Conservation (phyloP, 1,284 basidiomycete genomes). For the Takashimella tepidaria region DNA sequence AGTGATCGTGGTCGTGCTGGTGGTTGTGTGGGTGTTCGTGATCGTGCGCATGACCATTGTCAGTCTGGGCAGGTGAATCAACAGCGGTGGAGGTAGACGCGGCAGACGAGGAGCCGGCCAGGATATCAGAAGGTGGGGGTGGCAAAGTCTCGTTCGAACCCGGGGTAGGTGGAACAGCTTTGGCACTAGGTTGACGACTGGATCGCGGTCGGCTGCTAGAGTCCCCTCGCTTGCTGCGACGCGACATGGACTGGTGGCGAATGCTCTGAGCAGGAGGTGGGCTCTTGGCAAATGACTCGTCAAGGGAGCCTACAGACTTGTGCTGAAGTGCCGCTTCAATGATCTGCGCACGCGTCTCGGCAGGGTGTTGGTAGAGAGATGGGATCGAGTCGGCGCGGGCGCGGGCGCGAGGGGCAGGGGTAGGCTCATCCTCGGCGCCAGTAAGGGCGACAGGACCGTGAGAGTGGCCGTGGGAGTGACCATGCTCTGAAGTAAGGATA, state of each 20-base stretch:
- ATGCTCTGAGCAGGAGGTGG: slow-evolving; percentile 22
- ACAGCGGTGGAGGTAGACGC: slow-evolving; percentile 19
- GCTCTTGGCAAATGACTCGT: slow-evolving; percentile 20
- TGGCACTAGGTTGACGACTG: slow-evolving; percentile 11
- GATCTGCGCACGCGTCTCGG: slow-evolving; percentile 78
- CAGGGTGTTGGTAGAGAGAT: slow-evolving; percentile 61
- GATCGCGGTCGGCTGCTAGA: slow-evolving; percentile 16
- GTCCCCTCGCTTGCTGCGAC: slow-evolving; percentile 16
- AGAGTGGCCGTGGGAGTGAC: slow-evolving; percentile 23
- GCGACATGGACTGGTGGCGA: slow-evolving; percentile 15
- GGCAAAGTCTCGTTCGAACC: slow-evolving; percentile 33
- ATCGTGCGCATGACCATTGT: slow-evolving; percentile 1
- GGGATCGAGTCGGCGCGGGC: slow-evolving; percentile 41
- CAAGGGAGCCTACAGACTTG: slow-evolving; percentile 13
- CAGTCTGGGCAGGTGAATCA: slow-evolving; percentile 9
- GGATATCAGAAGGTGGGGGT: slow-evolving; percentile 7
- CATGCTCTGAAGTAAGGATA: slow-evolving; percentile 10
- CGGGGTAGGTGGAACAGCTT: slow-evolving; percentile 16
- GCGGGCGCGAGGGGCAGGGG: slow-evolving; percentile 16
- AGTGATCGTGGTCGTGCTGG: slow-evolving; percentile 23
- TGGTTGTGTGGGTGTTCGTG: slow-evolving; percentile 3
- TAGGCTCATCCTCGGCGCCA: slow-evolving; percentile 17
- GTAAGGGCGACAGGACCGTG: slow-evolving; percentile 27
- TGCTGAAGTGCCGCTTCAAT: slow-evolving; percentile 68
- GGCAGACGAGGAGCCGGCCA: slow-evolving; percentile 8